These are phyloP conservation scores for Kwoniella mangroviensis DNA, from an alignment of 768 basidiomycete genomes.

Conservation along the genomic window DNA sequence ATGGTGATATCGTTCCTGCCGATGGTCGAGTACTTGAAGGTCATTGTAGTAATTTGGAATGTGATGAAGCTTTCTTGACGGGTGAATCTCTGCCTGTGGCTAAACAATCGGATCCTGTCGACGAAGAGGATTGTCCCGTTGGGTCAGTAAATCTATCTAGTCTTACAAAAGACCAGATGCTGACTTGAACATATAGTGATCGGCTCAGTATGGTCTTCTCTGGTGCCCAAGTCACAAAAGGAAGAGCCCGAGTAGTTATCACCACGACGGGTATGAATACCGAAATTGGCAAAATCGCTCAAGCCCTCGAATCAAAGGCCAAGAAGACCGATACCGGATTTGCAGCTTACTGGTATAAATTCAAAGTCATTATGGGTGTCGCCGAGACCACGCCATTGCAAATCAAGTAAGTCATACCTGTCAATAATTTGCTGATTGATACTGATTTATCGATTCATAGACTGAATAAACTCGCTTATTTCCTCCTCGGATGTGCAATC, in stretches of 20 bases:
- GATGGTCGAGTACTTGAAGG: constrained; percentile 61
- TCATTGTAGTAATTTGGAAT: constrained; percentile 61
- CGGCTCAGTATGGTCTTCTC: constrained; percentile 58
- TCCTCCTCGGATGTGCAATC: constrained; percentile 52
- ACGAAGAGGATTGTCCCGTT: constrained; percentile 51
- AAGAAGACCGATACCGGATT: constrained; percentile 51
- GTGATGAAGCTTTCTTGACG: constrained; percentile 64
- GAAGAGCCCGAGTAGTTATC: constrained; percentile 63
- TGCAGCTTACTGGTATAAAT: constrained; percentile 64
- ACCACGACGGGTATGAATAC: constrained; percentile 65
- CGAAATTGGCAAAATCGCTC: constrained; percentile 61
- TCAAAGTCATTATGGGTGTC: constrained; percentile 60
- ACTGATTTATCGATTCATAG: constrained; percentile 57
- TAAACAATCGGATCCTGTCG: constrained; percentile 57
- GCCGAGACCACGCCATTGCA: constrained; percentile 60
- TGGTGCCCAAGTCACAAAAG: constrained; percentile 62
- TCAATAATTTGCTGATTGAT: constrained; percentile 3
- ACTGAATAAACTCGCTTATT: constrained; percentile 58
- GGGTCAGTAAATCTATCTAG: constrained; percentile 31
- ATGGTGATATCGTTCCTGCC: constrained; percentile 60
- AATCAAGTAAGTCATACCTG: constrained; percentile 58
- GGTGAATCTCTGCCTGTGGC: constrained; percentile 61
- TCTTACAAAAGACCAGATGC: neutral
- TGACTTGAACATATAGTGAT: constrained; percentile 25
- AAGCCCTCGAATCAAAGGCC: constrained; percentile 57